A percentile compares a stretch with the other conserved stretches of the same genome.
These are phyloP conservation scores for Pulveroboletus sp. DNA, from an alignment of 768 basidiomycete genomes.

Conservation along the genomic window DNA sequence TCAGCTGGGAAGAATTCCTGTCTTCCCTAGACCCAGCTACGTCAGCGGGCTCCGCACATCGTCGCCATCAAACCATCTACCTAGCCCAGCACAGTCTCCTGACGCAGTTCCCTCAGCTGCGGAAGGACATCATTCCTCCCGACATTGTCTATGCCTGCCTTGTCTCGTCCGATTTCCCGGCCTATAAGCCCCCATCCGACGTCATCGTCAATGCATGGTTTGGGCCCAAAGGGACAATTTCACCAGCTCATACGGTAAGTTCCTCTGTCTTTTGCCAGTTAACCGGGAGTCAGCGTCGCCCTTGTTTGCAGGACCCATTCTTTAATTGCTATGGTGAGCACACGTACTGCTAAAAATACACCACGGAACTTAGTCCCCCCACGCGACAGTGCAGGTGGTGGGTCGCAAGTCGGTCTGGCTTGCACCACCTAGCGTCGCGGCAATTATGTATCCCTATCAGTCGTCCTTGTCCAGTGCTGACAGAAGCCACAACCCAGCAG, in stretches of 20 bases:
- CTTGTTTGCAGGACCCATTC: constrained; percentile 71
- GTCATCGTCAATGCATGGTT: constrained; percentile 77
- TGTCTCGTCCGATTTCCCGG: constrained; percentile 37
- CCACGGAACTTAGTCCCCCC: constrained; percentile 5
- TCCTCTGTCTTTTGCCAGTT: constrained; percentile 7
- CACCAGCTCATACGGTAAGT: constrained; percentile 86
- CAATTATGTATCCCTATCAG: constrained; percentile 57
- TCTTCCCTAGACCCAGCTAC: constrained; percentile 30
- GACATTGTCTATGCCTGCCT: constrained; percentile 81
- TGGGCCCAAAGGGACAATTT: constrained; percentile 71
- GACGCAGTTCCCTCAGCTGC: constrained; percentile 74
- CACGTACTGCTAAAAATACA: background rate
- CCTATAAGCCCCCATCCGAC: constrained; percentile 62
- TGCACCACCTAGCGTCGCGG: constrained; percentile 58
- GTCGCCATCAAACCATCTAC: constrained; percentile 47
- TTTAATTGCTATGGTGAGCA: constrained; percentile 81
- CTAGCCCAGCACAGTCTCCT: constrained; percentile 90
- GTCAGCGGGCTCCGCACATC: constrained; percentile 16
- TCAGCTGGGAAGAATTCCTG: constrained; percentile 77
- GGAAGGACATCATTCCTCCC: constrained; percentile 73
- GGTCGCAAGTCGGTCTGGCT: constrained; percentile 91
- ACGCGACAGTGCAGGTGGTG: constrained; percentile 69
- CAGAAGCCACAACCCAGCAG: constrained; percentile 34
- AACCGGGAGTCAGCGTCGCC: constrained; percentile 3
- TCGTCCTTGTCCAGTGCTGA: constrained; percentile 13